Evolutionary conservation across 2,329 filamentous ascomycete species (phyloP).

Genomic region (Pyrenophora graminea): DNA sequence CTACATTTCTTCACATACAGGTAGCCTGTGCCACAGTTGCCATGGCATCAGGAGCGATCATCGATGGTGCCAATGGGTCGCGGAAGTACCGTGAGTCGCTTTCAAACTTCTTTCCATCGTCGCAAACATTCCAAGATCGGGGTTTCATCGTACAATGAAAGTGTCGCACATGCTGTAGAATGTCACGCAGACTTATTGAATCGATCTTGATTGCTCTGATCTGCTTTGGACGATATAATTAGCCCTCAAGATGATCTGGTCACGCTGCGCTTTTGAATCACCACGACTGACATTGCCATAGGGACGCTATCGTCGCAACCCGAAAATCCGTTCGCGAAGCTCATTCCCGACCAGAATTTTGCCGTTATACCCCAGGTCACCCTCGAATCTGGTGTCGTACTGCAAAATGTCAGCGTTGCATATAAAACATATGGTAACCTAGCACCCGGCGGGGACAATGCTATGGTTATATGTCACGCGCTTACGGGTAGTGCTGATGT

Average conservation of each 20-base stretch:
- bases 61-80: conserved; percentile 25
- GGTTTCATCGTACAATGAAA: not conserved
- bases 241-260: not conserved
- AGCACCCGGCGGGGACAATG: conserved; percentile 62
- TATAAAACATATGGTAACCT: conserved; percentile 67
- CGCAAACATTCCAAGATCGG: conserved; percentile 1
- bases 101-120: conserved; percentile 4
- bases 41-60: conserved; percentile 19
- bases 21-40: conserved; percentile 18
- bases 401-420: conserved; percentile 73
- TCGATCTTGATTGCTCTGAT: not conserved
- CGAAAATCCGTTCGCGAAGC: conserved; percentile 85
- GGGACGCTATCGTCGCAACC: conserved; percentile 63
- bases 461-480: conserved; percentile 76
- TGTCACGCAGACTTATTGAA: conserved; percentile 1
- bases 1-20: conserved; percentile 9
- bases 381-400: conserved; percentile 85
- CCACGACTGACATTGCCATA: conserved; percentile 27
- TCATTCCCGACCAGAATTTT: conserved; percentile 88
- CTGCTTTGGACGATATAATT: not conserved
- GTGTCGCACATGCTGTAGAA: not conserved
- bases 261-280: conserved; percentile 1
- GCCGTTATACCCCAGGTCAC: conserved; percentile 86
- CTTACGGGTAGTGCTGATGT: conserved; percentile 85
- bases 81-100: conserved; percentile 20